Evolutionary conservation across 2,329 filamentous ascomycete genomes (phyloP).

Genomic region (Helotiales sp.): DNA sequence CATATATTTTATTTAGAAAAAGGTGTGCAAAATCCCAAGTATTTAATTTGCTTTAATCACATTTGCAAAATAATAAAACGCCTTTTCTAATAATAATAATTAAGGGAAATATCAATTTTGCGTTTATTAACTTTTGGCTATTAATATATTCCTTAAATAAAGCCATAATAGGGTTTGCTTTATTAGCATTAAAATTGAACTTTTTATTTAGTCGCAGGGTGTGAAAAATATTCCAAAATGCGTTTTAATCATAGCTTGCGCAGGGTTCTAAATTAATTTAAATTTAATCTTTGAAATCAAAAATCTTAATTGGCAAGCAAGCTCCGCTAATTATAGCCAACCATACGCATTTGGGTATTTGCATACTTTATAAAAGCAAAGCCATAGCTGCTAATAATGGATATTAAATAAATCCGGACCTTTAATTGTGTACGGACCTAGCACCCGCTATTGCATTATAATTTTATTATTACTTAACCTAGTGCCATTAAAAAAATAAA

Average conservation of each 20-base stretch:
- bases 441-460: background rate
- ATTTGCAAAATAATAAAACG: background rate
- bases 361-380: background rate
- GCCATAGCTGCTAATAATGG: constrained; percentile 1
- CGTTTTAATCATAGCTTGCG: background rate
- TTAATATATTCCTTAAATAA: background rate
- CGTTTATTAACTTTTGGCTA: background rate
- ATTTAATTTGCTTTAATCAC: background rate
- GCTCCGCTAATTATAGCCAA: background rate
- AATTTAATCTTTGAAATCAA: background rate
- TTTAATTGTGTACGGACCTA: background rate
- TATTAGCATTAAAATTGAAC: background rate
- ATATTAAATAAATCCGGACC: background rate
- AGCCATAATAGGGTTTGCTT: background rate
- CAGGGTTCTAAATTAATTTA: background rate
- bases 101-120: background rate
- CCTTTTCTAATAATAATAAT: background rate
- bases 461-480: background rate
- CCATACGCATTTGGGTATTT: constrained; percentile 1
- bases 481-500: background rate
- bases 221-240: background rate
- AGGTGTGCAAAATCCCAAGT: background rate
- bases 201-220: background rate
- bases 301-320: background rate
- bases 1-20: background rate